Evolutionary conservation across 2,329 filamentous ascomycete genomes (phyloP), one percentile per base, ranked within the genome.

Genomic region (Paecilomyces formosus): DNA sequence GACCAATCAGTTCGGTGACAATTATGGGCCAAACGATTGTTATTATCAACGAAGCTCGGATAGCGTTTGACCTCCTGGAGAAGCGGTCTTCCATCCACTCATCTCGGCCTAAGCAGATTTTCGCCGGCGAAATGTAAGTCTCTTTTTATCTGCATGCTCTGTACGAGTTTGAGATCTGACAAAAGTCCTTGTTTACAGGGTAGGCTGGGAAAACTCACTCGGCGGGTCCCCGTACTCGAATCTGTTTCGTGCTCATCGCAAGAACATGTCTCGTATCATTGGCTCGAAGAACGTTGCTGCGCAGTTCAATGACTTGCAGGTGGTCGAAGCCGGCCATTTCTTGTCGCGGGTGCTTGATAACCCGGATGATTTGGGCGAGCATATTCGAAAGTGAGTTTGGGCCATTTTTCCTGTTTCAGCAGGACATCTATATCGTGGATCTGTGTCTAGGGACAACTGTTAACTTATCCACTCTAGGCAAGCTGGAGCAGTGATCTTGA

Each of bases 321-420:
- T 82, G 50, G 64, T 67, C 1, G 80, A 83, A 58, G 71, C 71
- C 2, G 69, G 71, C 1, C 74, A 75, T 2, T 79, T 81, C 50
- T 65, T 82, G 11, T 66, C 78, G 26, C 74, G 75, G 9, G 61
- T 79, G 0, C 64, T 79, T 18, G 64, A 77, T 0, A 66, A 73
- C 0, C 79, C 77, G 0, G 63, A 73, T 2, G 62, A 70, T 0
- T 60, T 80, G 13, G 39, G 73, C 0, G 58, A 75, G 3, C 78
- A 82, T 53, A 71, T 82, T 7, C 69, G 71, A 57, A 79, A 68
- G 76, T 77, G 39, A 59, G 56, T 71, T 30, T 39, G 2, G 22
- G 30, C 3, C 5, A 51, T 9, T 30, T 13, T 30, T 26, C 24
- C 31, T 56, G 31, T 53, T 54, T 52, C 53, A 45, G 11, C 35